These are phyloP conservation scores for Cryomyces antarcticus DNA, from an alignment of 495 filamentous ascomycete genomes.

Conservation along the genomic window DNA sequence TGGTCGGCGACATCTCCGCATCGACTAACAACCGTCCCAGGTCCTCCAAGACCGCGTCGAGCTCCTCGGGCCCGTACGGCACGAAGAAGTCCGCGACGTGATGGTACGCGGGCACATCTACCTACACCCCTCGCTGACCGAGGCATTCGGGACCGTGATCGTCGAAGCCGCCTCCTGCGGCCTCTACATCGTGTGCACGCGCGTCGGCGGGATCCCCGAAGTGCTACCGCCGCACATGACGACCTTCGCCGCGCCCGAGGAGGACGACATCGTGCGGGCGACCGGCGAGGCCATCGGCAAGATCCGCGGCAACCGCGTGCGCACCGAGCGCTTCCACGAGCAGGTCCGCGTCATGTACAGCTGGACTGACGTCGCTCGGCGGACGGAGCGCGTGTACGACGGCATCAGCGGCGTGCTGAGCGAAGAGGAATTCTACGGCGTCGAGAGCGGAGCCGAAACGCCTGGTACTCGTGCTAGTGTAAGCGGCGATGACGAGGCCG, in stretches of 20 bases:
- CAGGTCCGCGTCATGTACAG: slow-evolving; percentile 96
- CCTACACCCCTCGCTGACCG: slow-evolving; percentile 81
- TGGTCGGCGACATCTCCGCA: neutral
- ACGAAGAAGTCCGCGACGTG: slow-evolving; percentile 94
- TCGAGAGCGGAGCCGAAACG: slow-evolving; percentile 31
- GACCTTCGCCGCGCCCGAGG: slow-evolving; percentile 77
- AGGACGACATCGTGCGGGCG: slow-evolving; percentile 70
- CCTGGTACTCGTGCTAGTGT: no score
- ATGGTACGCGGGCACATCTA: slow-evolving; percentile 97
- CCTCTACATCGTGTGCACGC: slow-evolving; percentile 87
- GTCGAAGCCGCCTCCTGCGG: slow-evolving; percentile 93
- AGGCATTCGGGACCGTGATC: slow-evolving; percentile 93
- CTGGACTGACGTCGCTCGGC: slow-evolving; percentile 83
- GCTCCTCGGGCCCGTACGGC: slow-evolving; percentile 74
- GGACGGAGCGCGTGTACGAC: slow-evolving; percentile 87
- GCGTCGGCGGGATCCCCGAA: slow-evolving; percentile 90
- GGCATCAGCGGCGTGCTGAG: slow-evolving; percentile 68
- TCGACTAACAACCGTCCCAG: no score
- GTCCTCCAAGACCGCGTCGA: slow-evolving; percentile 72
- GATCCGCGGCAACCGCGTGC: slow-evolving; percentile 62
- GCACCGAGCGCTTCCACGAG: slow-evolving; percentile 86
- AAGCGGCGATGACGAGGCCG: no score
- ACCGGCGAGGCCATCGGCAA: slow-evolving; percentile 65
- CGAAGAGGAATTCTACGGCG: slow-evolving; percentile 74
- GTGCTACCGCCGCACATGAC: slow-evolving; percentile 90